Base-by-base conservation (phyloP, 1,139 yeast genomes). In the Geotrichum histeridarum region DNA sequence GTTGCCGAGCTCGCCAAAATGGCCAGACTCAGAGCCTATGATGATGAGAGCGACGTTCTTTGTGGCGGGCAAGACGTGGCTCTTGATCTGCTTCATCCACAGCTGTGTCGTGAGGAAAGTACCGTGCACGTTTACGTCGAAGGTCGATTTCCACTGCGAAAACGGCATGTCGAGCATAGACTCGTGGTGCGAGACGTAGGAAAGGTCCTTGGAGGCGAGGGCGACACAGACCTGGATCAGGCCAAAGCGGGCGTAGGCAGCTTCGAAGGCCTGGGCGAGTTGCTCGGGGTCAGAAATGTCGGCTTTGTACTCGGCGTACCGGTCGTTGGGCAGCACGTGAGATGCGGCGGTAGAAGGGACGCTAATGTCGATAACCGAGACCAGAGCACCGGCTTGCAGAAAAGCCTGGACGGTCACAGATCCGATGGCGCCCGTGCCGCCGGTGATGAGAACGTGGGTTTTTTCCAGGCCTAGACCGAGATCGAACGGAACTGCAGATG, bases 11-110 rank as follows among this genome's bases (percentile, higher is more conserved):
- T 55, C 58, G 14, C 58, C 58, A 43, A 55, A 55, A 22, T 42
- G 50, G 2, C 58, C 58, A 8, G 57, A 53, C 36, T 55, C 58
- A 9, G 57, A 54, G 36, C 58, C 58, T n/a, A 55, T 51, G 8
- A 55, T 47, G 32, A 55, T 38, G 7, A 54, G 46, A 17, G 58
- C 44, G 8, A 55, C 22, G 39, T 55, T 55, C 2, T 33, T 42
- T 8, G 54, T 27, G 12, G 36, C 18, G 14, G 42, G 12, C 7
- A 37, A 8, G n/a, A 35, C 46, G 38, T 44, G 43, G 18, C 14
- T 27, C 14, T 46, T 45, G 35, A 54, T n/a, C 35, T 54, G 56
- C 14, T 33, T 37, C 48, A 50, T 36, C 53, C 53, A 54, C 12
- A 42, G 17, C 39, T 47, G 44, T 8, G 39, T 32, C 41, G 56